Evolutionary conservation across 148 eudicot species (phyloP), one percentile per base, ranked within the genome.

Genomic region (Persicaria maculosa): DNA sequence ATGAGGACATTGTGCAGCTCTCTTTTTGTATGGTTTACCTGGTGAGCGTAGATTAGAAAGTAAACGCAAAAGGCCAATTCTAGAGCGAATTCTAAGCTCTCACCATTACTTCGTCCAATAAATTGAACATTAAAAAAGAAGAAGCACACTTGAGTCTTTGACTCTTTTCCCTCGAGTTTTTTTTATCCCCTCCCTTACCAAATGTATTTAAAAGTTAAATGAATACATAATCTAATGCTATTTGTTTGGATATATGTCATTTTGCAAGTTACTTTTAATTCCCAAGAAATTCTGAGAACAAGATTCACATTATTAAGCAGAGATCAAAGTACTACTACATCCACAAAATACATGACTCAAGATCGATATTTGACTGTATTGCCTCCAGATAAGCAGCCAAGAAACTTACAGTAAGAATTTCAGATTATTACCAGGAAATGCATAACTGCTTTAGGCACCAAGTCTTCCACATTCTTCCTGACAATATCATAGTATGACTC

Each of bases 371-470:
- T 9, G 40, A 31, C 40, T 31, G 40, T 31, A 31, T 31, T 31
- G 40, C 40, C 40, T 31, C 40, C 40, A 31, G 40, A 31, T 31
- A 31, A 1, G 40, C 40, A 31, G 40, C 40, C 40, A 31, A 31
- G 40, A 31, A 31, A 31, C 40, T 31, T 31, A 31, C 40, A 31
- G 40, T 31, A 31, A 31, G 7, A 31, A 43, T 36, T 57, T 40
- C 47, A 25, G 11, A 71, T 68, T 71, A 76, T 89, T 85, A 96
- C 99, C 94, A 96, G 86, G 80, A 96, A 96, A 83, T 96, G 99
- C 99, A 96, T 96, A 75, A 96, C 90, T 69, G 99, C 97, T 84
- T 96, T 96, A 31, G 99, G 99, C 22, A 96, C 88, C 68, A 84
- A 80, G 82, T 96, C 97, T 85, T 92, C 93, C 55, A 96, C 83